Percentiles rank a stretch among this genome's conserved stretches.
Evolutionary conservation across 768 basidiomycete species (phyloP).

Genomic region (Xerocomellus intermedius): DNA sequence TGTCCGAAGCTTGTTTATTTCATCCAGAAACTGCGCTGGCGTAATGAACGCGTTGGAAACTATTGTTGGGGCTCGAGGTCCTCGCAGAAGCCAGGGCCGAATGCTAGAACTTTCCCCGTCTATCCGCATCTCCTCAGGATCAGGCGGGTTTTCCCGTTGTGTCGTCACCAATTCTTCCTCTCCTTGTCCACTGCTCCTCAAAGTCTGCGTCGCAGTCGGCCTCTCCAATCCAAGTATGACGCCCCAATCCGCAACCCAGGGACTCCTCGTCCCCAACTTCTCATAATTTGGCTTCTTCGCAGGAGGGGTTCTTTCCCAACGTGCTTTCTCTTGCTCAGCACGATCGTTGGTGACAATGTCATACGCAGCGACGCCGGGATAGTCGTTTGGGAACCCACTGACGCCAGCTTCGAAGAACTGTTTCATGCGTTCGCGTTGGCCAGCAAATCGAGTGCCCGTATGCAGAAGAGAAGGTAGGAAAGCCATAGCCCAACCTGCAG

Average conservation of each 20-base stretch:
- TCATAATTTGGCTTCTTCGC: conserved; percentile 80
- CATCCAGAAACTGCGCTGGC: conserved; percentile 44
- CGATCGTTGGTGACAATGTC: conserved; percentile 45
- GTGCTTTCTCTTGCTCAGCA: conserved; percentile 51
- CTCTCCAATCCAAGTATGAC: conserved; percentile 55
- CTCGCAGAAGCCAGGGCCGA: conserved; percentile 71
- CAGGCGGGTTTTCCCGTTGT: conserved; percentile 46
- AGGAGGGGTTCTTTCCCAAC: conserved; percentile 81
- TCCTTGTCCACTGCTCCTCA: conserved; percentile 3
- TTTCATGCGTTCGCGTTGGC: conserved; percentile 77
- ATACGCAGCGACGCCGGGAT: conserved; percentile 58
- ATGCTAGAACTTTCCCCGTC: conserved; percentile 5
- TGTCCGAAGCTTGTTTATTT: conserved; percentile 57
- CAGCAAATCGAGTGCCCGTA: conserved; percentile 82
- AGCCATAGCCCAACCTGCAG: conserved; percentile 88
- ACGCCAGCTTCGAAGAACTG: conserved; percentile 82
- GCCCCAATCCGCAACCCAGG: conserved; percentile 79
- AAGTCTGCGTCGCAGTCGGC: conserved; percentile 7
- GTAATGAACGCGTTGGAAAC: conserved; percentile 44
- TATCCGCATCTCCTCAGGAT: conserved; percentile 12
- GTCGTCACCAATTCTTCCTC: conserved; percentile 50
- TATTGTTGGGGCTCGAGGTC: conserved; percentile 46
- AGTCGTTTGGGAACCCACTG: conserved; percentile 80
- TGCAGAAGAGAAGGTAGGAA: conserved; percentile 80
- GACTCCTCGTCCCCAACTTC: conserved; percentile 61